phyloP scores from a whole-genome alignment of 2,329 filamentous ascomycete species.

The Aspergillus sp. region DNA sequence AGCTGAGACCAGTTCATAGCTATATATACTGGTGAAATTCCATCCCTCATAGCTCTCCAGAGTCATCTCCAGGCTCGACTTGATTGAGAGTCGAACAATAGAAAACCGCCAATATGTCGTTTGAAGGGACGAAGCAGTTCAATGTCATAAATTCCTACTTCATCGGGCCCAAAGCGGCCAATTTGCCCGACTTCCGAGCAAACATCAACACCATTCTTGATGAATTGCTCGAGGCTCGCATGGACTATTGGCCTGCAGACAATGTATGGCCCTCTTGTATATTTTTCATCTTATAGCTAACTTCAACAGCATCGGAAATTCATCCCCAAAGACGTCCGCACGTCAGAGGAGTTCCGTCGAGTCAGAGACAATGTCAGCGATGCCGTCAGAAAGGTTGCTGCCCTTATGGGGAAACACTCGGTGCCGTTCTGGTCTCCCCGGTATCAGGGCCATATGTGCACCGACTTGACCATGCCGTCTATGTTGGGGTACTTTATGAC shows the following conservation, averaged over 20 bases:
- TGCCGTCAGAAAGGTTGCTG: conserved; percentile 31
- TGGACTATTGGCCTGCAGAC: conserved; percentile 1
- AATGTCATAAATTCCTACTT: conserved; percentile 37
- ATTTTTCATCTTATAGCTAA: not conserved
- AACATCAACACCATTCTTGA: conserved; percentile 39
- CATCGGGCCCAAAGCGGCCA: conserved; percentile 36
- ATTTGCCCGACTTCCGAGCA: conserved; percentile 35
- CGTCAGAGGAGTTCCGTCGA: conserved; percentile 7
- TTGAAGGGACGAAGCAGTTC: not conserved
- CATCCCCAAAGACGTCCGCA: conserved; percentile 3
- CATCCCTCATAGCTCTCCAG: too few species aligned
- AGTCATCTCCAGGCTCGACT: too few species aligned
- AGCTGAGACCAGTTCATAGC: too few species aligned
- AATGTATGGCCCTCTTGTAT: not conserved
- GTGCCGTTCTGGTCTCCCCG: conserved; percentile 43
- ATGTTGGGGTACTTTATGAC: conserved; percentile 46
- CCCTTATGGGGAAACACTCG: conserved; percentile 38
- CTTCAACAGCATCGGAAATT: not conserved
- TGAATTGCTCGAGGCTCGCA: conserved; percentile 27
- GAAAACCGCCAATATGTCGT: too few species aligned
- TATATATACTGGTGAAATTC: too few species aligned
- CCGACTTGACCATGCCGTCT: conserved; percentile 39
- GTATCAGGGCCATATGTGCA: conserved; percentile 46
- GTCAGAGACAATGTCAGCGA: conserved; percentile 29
- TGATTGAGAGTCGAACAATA: too few species aligned